Base-by-base conservation (phyloP, 257 asterid species). In the Solanum bulbocastanum region DNA sequence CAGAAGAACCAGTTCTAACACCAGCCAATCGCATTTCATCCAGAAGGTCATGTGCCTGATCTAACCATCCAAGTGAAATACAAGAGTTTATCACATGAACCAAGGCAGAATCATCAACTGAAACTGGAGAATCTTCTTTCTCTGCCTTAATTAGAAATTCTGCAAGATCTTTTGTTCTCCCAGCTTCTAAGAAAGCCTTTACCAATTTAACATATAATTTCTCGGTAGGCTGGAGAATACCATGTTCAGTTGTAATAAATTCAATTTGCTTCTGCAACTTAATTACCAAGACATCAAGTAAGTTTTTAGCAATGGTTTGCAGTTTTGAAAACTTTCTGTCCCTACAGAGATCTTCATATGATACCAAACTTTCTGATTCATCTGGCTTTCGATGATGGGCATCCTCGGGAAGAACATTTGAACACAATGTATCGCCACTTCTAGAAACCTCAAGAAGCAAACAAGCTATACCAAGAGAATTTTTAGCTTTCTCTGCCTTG, bases 11-110 rank as follows among this genome's bases (percentile, higher is more conserved):
- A 11, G 94, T 90, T 90, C 92, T 92, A 72, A 96, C 91, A 68
- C 99, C 98, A 25, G 98, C 95, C 91, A 96, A 91, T 83, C 95
- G 98, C 98, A 94, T 93, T 90, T 97, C 98, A 87, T 97, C 98
- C 1, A 97, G 96, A 90, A 97, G 93, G 91, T 97, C 98, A 37
- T 97, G 97, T 30, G 98, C 99, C 83, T 90, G 94, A 86, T 96
- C 98, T 87, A 97, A 90, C 94, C 95, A 87, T 72, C 96, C 96
- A 33, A 97, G 96, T 30, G 98, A 93, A 89, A 96, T 95, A 94
- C 99, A 97, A 7, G 98, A 88, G 87, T 94, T 91, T 89, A 95
- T 94, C 87, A 91, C 95, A 65, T 92, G 90, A 74, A 93, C 90
- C 90, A 95, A 90, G 84, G 91, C 87, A 69, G 98, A 93, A 90